Base-by-base conservation (phyloP, 495 filamentous ascomycete species). In the Viridothelium virens region DNA sequence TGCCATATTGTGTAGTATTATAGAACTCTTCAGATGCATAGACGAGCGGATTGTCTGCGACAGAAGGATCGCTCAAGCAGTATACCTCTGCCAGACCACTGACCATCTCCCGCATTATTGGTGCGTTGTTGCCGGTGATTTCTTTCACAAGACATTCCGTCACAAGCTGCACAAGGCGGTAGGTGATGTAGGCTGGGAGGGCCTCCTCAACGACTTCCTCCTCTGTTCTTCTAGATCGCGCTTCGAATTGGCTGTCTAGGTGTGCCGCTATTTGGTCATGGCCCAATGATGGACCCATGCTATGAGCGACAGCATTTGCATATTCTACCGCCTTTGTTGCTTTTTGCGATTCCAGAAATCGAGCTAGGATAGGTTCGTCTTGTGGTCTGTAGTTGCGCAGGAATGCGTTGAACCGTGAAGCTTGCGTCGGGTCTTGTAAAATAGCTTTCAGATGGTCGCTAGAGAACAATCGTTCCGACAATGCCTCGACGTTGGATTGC, bases 1-100 rank as follows among this genome's bases (percentile, higher is more conserved):
- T 77, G 4, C 84, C 84, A 69, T 88, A 88, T 70, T 87, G 84
- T 6, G 86, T 86, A 9, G 83, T 85, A 47, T 79, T 77, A 70
- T 86, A 80, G 72, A 87, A 89, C 61, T 75, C 74, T 75, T 44
- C 38, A 47, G 70, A 74, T 33, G 72, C 72, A 46, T 73, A 74
- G 12, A 72, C 67, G 47, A 74, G 69, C 11, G 69, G 72, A 68
- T 73, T 71, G 44, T 74, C 72, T 25, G 69, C 65, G 10, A 71
- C 53, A 34, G 71, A 72, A 3, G 75, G 75, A 61, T 77, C 75
- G 1, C 69, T 72, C 37, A 76, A 64, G 61, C 75, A 77, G 63
- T 76, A 77, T 14, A 76, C 74, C 65, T 77, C 75, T 2, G 75
- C 75, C 59, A 77, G 61, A n/a, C 73, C 74, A 9, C 71, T 70